phyloP scores from a whole-genome alignment of 441 rosid species.

The Erodium moschatum region DNA sequence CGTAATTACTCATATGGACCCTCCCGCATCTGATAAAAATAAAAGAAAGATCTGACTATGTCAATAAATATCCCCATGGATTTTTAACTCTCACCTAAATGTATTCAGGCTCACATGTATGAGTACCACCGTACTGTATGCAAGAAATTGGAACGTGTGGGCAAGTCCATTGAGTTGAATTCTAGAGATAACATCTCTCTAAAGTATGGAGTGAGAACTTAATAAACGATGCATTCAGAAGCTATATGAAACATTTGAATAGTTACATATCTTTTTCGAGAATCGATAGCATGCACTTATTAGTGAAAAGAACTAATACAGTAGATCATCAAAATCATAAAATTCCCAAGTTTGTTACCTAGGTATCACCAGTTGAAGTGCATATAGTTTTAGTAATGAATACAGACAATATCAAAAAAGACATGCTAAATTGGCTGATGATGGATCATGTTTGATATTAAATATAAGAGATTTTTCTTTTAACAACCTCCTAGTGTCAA shows the following conservation, averaged over 20 bases:
- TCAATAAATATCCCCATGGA: slow-evolving; percentile 1
- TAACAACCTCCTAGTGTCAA: neutral
- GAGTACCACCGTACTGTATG: neutral
- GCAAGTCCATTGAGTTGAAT: neutral
- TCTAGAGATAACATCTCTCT: neutral
- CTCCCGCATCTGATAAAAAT: neutral
- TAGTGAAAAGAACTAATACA: neutral
- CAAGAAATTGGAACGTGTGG: neutral
- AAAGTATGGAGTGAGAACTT: neutral
- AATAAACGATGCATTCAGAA: neutral
- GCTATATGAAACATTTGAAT: neutral
- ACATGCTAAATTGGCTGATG: neutral
- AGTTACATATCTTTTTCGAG: neutral
- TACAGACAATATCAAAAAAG: neutral
- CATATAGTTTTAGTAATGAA: neutral
- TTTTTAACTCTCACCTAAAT: neutral
- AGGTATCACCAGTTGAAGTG: neutral
- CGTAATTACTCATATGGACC: neutral
- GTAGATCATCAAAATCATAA: slow-evolving; percentile 1
- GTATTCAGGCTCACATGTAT: neutral
- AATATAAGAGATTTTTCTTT: neutral
- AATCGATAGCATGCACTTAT: neutral
- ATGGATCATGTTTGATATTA: neutral
- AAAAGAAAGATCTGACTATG: slow-evolving; percentile 10
- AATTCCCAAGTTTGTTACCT: slow-evolving; percentile 1